Evolutionary conservation across 2,329 filamentous ascomycete species (phyloP).

Genomic region (Colletotrichum simmondsii): DNA sequence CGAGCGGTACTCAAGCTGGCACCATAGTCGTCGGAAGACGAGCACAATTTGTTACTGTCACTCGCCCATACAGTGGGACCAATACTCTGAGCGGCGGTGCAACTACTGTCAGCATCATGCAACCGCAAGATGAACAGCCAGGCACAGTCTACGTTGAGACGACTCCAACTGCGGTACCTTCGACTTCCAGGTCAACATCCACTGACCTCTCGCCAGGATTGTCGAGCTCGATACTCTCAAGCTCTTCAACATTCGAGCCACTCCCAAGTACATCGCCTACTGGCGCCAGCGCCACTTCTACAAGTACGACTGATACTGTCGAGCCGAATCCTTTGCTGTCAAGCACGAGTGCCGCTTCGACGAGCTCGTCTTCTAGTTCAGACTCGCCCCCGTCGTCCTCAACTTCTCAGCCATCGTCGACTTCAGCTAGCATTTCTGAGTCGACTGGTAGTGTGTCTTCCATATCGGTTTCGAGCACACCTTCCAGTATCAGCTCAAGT

Average conservation of each 20-base stretch:
- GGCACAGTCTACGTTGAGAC: conserved; percentile 25
- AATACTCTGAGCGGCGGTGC: not conserved
- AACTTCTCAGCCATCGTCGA: not conserved
- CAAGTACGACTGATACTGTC: not conserved
- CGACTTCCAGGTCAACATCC: not conserved
- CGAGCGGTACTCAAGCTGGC: conserved; percentile 3
- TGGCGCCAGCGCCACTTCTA: not conserved
- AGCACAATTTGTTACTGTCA: conserved; percentile 11
- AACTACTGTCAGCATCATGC: conserved; percentile 16
- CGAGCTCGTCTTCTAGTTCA: not conserved
- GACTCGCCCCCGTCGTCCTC: not conserved
- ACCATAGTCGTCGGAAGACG: conserved; percentile 11
- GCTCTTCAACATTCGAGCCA: not conserved
- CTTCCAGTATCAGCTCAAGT: no score
- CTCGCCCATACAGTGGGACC: conserved; percentile 9
- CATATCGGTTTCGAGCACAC: not conserved
- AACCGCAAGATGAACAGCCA: conserved; percentile 4
- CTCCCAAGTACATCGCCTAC: not conserved
- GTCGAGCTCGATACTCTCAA: not conserved
- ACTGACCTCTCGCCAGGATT: not conserved
- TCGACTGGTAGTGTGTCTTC: not conserved
- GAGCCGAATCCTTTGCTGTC: not conserved
- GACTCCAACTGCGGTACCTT: not conserved
- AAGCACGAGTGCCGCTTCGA: not conserved
- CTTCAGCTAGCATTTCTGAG: not conserved